A percentile compares a stretch with the other conserved stretches of the same genome.
These are phyloP conservation scores for Amaranthus palmeri DNA, from an alignment of 148 eudicot genomes.

Conservation along the genomic window DNA sequence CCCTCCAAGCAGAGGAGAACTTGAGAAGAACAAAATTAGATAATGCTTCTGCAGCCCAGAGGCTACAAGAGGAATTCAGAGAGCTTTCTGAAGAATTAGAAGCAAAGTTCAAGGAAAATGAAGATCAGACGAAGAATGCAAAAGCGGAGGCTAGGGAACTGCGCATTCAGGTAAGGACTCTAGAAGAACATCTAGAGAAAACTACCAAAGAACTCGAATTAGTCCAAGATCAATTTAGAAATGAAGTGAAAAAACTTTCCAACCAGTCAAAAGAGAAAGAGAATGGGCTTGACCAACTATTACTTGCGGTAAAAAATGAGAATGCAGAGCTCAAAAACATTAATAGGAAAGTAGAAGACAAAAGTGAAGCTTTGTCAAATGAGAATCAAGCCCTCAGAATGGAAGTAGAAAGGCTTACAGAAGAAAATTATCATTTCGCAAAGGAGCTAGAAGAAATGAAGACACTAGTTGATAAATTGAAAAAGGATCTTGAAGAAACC, in stretches of 20 bases:
- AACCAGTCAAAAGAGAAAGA: slow-evolving; percentile 36
- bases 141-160: slow-evolving; percentile 55
- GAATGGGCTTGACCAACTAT: slow-evolving; percentile 36
- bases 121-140: slow-evolving; percentile 43
- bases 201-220: slow-evolving; percentile 44
- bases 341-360: slow-evolving; percentile 31
- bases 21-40: slow-evolving; percentile 48
- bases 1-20: slow-evolving; percentile 64
- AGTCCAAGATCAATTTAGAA: slow-evolving; percentile 35
- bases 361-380: slow-evolving; percentile 30
- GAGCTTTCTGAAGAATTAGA: slow-evolving; percentile 56
- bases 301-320: slow-evolving; percentile 36
- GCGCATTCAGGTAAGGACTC: slow-evolving; percentile 33
- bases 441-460: slow-evolving; percentile 32
- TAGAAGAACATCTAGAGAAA: slow-evolving; percentile 56
- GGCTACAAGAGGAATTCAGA: slow-evolving; percentile 61
- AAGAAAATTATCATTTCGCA: slow-evolving; percentile 37
- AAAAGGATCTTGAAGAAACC: slow-evolving; percentile 30
- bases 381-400: slow-evolving; percentile 42
- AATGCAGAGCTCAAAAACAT: slow-evolving; percentile 25
- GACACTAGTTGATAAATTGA: slow-evolving; percentile 29
- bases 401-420: slow-evolving; percentile 52
- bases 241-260: slow-evolving; percentile 40
- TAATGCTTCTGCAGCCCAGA: slow-evolving; percentile 50
- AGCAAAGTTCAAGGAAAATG: slow-evolving; percentile 59